Evolutionary conservation across 164 flowering plant species (phyloP).

Genomic region (Taxillus chinensis): DNA sequence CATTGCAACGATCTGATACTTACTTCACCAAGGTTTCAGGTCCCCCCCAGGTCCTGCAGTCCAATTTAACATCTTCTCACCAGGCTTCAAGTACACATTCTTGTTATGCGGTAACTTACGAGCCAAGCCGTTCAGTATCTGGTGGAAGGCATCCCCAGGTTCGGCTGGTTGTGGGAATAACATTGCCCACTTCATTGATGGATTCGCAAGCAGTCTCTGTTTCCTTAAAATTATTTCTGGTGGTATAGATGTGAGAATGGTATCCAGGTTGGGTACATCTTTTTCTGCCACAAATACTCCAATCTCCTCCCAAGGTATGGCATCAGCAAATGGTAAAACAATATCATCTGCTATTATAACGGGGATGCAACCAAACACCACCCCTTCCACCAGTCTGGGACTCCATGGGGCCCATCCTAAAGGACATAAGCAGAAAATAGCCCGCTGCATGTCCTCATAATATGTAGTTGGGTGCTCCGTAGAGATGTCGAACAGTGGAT

Average conservation of each 20-base stretch:
- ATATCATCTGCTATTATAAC: slow-evolving; percentile 95
- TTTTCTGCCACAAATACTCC: slow-evolving; percentile 80
- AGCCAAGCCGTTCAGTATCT: slow-evolving; percentile 82
- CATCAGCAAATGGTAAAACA: slow-evolving; percentile 90
- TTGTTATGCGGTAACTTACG: slow-evolving; percentile 71
- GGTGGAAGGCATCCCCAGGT: slow-evolving; percentile 88
- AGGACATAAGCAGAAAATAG: slow-evolving; percentile 88
- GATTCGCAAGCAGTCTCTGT: slow-evolving; percentile 81
- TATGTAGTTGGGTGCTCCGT: slow-evolving; percentile 94
- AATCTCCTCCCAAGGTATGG: slow-evolving; percentile 95
- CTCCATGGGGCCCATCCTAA: slow-evolving; percentile 99
- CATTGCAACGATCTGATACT: slow-evolving; percentile 5
- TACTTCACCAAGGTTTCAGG: slow-evolving; percentile 41
- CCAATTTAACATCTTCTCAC: slow-evolving; percentile 68
- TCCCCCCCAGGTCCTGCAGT: slow-evolving; percentile 72
- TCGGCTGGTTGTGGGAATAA: slow-evolving; percentile 83
- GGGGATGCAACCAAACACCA: slow-evolving; percentile 91
- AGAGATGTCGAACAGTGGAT: slow-evolving; percentile 88
- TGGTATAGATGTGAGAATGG: slow-evolving; percentile 79
- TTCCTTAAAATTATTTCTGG: slow-evolving; percentile 72
- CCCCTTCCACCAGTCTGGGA: slow-evolving; percentile 91
- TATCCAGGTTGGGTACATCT: slow-evolving; percentile 80
- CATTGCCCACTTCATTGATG: slow-evolving; percentile 88
- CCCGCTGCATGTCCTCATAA: slow-evolving; percentile 96
- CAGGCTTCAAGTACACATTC: slow-evolving; percentile 40